Percentiles rank a stretch among this genome's conserved stretches.
Evolutionary conservation across 108 stramenopile genomes (phyloP).

Genomic region (Skeletonema costatum): DNA sequence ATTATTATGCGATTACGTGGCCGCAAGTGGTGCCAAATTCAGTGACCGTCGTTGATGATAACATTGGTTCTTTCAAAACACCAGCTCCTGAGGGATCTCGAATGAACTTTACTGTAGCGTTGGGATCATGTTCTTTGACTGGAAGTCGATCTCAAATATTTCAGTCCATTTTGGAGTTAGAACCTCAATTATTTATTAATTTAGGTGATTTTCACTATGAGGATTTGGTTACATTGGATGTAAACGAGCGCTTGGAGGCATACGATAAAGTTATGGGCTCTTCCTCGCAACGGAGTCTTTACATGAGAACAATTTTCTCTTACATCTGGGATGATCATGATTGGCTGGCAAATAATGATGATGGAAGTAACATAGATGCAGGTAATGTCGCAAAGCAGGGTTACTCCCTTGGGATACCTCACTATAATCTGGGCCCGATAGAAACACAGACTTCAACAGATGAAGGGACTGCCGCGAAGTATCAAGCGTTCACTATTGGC

Average conservation of each 20-base stretch:
- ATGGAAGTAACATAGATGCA: conserved; percentile 26
- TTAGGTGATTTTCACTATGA: conserved; percentile 66
- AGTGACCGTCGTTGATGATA: conserved; percentile 30
- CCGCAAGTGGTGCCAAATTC: conserved; percentile 40
- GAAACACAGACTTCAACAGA: conserved; percentile 8
- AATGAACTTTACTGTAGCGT: conserved; percentile 56
- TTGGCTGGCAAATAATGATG: conserved; percentile 57
- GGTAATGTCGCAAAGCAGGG: conserved; percentile 31
- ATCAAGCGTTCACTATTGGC: conserved; percentile 67
- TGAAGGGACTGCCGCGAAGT: conserved; percentile 29
- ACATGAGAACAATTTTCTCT: conserved; percentile 41
- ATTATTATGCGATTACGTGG: conserved; percentile 41
- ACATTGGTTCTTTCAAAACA: conserved; percentile 37
- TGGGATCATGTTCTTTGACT: conserved; percentile 52
- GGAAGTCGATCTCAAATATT: conserved; percentile 44
- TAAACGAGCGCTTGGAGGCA: conserved; percentile 45
- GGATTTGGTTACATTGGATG: conserved; percentile 41
- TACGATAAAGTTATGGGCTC: conserved; percentile 59
- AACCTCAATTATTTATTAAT: conserved; percentile 55
- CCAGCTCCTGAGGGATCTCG: conserved; percentile 41
- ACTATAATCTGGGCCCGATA: conserved; percentile 31
- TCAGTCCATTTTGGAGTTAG: conserved; percentile 31
- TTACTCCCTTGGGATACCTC: conserved; percentile 49
- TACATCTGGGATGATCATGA: conserved; percentile 75
- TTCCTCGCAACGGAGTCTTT: conserved; percentile 41